Conservation (phyloP, 2,329 filamentous ascomycete genomes). For the Botryotinia narcissicola region DNA sequence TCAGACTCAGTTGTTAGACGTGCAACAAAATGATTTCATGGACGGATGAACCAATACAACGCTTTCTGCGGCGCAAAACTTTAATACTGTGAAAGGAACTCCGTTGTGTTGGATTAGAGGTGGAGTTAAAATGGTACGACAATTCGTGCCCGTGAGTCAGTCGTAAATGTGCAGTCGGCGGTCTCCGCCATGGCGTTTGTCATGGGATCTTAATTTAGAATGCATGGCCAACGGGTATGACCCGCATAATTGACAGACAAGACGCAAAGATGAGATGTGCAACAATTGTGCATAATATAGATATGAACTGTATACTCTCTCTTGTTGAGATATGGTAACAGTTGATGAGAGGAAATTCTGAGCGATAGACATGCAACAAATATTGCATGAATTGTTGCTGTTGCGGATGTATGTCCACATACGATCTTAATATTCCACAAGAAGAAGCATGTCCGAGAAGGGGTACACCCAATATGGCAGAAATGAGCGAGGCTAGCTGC, state of each 20-base stretch:
- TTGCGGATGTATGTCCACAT: neutral
- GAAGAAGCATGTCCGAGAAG: neutral
- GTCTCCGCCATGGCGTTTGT: neutral
- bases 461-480: neutral
- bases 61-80: neutral
- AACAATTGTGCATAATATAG: neutral
- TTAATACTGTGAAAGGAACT: neutral
- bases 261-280: conserved; percentile 1
- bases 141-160: conserved; percentile 5
- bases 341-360: neutral
- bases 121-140: neutral
- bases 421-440: neutral
- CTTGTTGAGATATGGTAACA: neutral
- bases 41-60: neutral
- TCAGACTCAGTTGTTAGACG: neutral
- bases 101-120: neutral
- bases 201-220: neutral
- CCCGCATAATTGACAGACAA: neutral
- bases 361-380: neutral
- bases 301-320: neutral
- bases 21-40: neutral
- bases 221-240: neutral
- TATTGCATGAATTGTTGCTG: neutral
- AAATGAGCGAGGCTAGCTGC: neutral
- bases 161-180: neutral